Conservation (phyloP, 495 filamentous ascomycete genomes). For the Neurospora intermedia region DNA sequence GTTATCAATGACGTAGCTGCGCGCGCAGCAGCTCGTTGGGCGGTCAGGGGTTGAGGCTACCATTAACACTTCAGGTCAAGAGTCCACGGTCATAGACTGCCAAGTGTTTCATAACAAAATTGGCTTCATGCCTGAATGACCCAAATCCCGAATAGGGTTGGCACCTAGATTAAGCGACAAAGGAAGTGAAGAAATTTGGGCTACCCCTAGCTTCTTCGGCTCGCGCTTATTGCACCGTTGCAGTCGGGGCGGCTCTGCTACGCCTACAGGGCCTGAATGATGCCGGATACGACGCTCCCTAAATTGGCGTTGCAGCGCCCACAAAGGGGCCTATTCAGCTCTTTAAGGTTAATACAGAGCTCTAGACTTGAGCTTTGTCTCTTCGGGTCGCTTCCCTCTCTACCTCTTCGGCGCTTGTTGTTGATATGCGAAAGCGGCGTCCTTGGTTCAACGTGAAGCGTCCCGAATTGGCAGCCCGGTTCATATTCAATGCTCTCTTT, state of each 20-base stretch:
- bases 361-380: neutral
- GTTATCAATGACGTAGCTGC: neutral
- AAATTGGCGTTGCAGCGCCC: neutral
- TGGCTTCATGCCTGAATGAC: neutral
- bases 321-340: neutral
- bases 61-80: neutral
- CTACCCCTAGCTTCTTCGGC: neutral
- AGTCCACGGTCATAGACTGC: neutral
- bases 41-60: neutral
- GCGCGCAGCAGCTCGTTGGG: neutral
- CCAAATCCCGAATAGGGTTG: neutral
- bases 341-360: neutral
- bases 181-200: neutral
- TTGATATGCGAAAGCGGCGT: neutral
- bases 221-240: neutral
- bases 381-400: neutral
- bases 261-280: neutral
- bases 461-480: neutral
- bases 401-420: neutral
- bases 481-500: neutral
- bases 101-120: neutral
- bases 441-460: neutral
- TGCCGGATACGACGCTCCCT: neutral
- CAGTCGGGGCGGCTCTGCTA: neutral
- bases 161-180: neutral